phyloP scores from a whole-genome alignment of 179 eudicot genomes.

The Spergularia azorica region DNA sequence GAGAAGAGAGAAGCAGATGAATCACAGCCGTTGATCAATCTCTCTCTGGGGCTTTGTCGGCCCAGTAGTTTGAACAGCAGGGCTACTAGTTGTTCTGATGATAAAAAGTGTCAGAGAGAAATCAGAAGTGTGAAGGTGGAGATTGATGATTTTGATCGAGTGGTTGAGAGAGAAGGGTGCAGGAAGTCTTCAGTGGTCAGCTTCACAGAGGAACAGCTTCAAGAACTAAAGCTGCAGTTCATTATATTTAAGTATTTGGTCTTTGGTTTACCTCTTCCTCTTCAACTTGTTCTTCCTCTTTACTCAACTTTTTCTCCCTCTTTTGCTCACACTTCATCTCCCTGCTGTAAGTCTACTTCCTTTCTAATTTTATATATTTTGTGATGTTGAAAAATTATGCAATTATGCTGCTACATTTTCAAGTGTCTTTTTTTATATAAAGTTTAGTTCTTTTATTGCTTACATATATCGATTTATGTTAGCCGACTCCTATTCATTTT shows the following conservation, averaged over 20 bases:
- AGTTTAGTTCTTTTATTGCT: conserved; percentile 1
- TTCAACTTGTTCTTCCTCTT: conserved; percentile 35
- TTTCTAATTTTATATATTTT: background rate
- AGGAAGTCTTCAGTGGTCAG: conserved; percentile 24
- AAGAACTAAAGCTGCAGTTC: conserved; percentile 37
- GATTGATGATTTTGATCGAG: conserved; percentile 19
- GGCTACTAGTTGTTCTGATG: background rate
- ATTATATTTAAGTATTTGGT: conserved; percentile 36
- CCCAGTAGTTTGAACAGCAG: background rate
- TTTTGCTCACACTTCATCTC: conserved; percentile 1
- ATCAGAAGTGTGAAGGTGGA: conserved; percentile 32
- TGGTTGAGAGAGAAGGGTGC: conserved; percentile 25
- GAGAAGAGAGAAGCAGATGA: conserved; percentile 31
- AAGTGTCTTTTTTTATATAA: background rate
- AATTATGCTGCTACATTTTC: background rate
- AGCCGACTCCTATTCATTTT: background rate
- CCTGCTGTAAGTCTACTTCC: conserved; percentile 20
- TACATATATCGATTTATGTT: background rate
- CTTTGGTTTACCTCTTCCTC: conserved; percentile 39
- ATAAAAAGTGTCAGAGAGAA: conserved; percentile 19
- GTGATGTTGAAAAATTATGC: background rate
- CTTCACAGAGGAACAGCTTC: conserved; percentile 42
- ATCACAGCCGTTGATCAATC: conserved; percentile 39
- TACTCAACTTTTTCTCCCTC: conserved; percentile 30
- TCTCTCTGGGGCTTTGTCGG: conserved; percentile 44